Evolutionary conservation across 768 basidiomycete species (phyloP), one percentile per base, ranked within the genome.

Genomic region (Podaxis carcinomalis): DNA sequence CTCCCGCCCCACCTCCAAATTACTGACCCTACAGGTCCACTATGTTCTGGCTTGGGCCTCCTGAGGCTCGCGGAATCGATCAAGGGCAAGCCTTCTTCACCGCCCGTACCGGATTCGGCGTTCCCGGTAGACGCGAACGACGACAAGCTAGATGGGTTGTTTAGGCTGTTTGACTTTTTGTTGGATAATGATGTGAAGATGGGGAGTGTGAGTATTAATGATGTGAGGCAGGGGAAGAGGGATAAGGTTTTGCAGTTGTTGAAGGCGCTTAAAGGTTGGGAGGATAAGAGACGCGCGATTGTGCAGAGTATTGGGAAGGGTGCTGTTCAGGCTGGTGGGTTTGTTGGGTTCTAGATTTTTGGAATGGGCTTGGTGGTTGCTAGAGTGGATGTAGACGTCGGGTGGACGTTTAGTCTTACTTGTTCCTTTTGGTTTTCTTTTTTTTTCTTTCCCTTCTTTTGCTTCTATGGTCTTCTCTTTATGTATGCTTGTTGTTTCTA

Each of bases 191-290:
- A 94, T 52, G 87, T 95, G 60, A 89, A 90, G 75, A 92, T 96
- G 79, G 95, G 91, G 7, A 85, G 87, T 63, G 89, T 98, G 35
- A 94, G 91, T 67, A 95, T 97, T 74, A 96, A 96, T 69, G 96
- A 98, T 73, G 81, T 98, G 36, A 80, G 92, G 54, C 83, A 85
- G 63, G 92, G 91, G 32, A 92, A 89, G 70, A 78, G 85, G 51
- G 88, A 90, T 49, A 95, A 92, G 77, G 84, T 96, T 62, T 66
- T 88, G 3, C 89, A 93, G 71, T 75, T 98, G 36, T 70, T 98
- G 67, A 85, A 80, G 66, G 89, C 90, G 39, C 70, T 94, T 66
- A 90, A 86, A 73, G 71, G 74, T 0, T 93, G 92, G 92, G 89
- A 93, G 70, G 92, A 94, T 40, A 89, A 88, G 74, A 74, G 89